A percentile compares a stretch with the other conserved stretches of the same genome.
Evolutionary conservation across 129 eudicot species (phyloP).

Genomic region (Apium graveolens): DNA sequence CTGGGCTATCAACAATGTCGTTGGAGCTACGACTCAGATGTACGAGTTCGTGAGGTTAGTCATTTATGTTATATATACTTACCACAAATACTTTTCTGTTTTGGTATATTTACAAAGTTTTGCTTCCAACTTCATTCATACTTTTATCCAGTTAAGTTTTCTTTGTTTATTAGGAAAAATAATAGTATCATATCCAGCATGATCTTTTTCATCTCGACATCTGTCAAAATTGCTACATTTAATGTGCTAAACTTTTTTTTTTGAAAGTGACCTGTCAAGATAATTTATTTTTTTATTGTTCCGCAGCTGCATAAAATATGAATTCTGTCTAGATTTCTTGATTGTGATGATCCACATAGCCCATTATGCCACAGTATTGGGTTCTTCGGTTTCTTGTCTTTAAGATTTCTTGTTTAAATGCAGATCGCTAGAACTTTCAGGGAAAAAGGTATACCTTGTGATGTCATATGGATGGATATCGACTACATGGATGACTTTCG

Average conservation of each 20-base stretch:
- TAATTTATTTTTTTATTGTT: neutral
- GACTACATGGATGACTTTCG: conserved; percentile 98
- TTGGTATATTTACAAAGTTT: neutral
- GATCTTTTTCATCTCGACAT: neutral
- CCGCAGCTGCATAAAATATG: neutral
- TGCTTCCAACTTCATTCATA: neutral
- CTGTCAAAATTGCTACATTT: neutral
- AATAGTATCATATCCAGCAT: neutral
- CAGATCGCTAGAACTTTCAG: conserved; percentile 90
- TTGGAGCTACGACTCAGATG: conserved; percentile 82
- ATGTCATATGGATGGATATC: conserved; percentile 98
- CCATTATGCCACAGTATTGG: neutral
- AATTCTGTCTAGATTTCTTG: neutral
- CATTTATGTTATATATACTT: neutral
- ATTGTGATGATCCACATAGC: neutral
- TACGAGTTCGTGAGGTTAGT: conserved; percentile 83
- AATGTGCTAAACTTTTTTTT: neutral
- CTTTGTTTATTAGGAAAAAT: neutral
- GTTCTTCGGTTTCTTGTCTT: no score
- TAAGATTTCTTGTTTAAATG: neutral
- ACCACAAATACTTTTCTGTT: neutral
- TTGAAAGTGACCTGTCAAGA: neutral
- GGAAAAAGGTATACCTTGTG: conserved; percentile 88
- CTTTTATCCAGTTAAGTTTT: neutral
- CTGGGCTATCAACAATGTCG: conserved; percentile 97